Evolutionary conservation across 1,139 yeast species (phyloP), one percentile per base, ranked within the genome.

Genomic region (Kodamaea ohmeri): DNA sequence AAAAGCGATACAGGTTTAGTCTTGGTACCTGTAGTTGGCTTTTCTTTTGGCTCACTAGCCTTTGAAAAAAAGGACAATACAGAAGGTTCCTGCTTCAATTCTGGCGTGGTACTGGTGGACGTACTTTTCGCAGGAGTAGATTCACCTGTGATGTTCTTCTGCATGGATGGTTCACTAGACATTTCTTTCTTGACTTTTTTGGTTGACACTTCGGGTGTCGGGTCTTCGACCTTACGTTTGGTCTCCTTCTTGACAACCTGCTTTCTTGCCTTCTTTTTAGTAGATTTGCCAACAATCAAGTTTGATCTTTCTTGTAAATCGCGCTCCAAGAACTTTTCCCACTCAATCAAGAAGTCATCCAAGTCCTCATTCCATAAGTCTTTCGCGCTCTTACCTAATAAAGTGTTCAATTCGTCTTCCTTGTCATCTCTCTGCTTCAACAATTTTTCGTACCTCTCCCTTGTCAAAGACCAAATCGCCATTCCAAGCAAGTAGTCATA

Each of bases 401-500:
- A 70, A 2, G 57, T 60, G 36, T 80, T 83, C 50, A 92, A 73
- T 55, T 88, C 95, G 8, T 62, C 67, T 56, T 89, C 94, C 55
- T 83, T 84, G 22, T 66, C 80, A 38, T 78, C 87, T 47, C 80
- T 74, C 58, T 89, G 95, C 38, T 72, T 71, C 51, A 89, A 65
- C 45, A 92, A 67, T 51, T 77, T 81, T 52, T 88, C 92, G 55
- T 89, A 92, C 50, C 95, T 75, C 63, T 94, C 99, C 44, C 73
- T 73, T 1, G 98, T 90, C 55, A 92, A 77, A 21, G 96, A 83
- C 95, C 97, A 89, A 50, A 94, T 81, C 26, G 90, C 78, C 96
- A 94, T 86, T 39, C 92, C 90, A 40, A 86, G 67, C 46, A 86
- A 67, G 49, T 86, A 86, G 53, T 86, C 95, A 58, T 76, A 78